phyloP scores from a whole-genome alignment of 1,284 basidiomycete species.

The Caloboletus firmus region DNA sequence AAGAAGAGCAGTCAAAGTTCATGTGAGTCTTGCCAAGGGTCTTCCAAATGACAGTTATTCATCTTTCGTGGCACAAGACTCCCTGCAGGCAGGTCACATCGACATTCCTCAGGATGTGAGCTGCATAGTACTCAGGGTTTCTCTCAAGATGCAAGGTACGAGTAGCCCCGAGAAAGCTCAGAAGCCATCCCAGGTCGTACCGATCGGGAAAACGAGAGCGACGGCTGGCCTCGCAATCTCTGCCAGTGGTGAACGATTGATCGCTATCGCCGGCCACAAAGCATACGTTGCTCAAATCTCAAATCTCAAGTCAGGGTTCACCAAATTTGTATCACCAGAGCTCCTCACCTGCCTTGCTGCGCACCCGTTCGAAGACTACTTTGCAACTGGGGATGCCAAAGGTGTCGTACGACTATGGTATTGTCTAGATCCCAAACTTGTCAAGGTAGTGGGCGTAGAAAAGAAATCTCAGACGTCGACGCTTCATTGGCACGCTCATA shows the following conservation, averaged over 20 bases:
- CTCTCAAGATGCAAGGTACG: conserved; percentile 50
- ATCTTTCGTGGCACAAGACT: conserved; percentile 12
- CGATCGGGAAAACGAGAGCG: conserved; percentile 70
- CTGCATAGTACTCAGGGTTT: conserved; percentile 58
- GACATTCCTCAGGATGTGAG: conserved; percentile 43
- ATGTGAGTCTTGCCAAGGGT: conserved; percentile 36
- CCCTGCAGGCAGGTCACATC: neutral
- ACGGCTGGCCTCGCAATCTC: conserved; percentile 71
- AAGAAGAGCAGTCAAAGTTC: conserved; percentile 44
- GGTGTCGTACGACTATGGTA: conserved; percentile 93
- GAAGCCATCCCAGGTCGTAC: conserved; percentile 50
- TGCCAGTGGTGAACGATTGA: conserved; percentile 78
- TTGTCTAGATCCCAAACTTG: conserved; percentile 68
- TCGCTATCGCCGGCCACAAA: conserved; percentile 79
- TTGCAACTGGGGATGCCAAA: conserved; percentile 89
- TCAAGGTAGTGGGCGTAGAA: conserved; percentile 58
- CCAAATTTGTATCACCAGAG: conserved; percentile 82
- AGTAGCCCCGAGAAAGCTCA: conserved; percentile 44
- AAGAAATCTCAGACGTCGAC: conserved; percentile 81
- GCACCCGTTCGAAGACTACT: conserved; percentile 89
- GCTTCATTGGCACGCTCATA: conserved; percentile 97
- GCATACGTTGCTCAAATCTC: conserved; percentile 72
- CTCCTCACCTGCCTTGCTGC: conserved; percentile 85
- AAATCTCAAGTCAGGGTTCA: conserved; percentile 66
- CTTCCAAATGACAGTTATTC: conserved; percentile 5